These are phyloP conservation scores for Pestalotiopsis sp. DNA, from an alignment of 2,329 filamentous ascomycete genomes.

Conservation along the genomic window DNA sequence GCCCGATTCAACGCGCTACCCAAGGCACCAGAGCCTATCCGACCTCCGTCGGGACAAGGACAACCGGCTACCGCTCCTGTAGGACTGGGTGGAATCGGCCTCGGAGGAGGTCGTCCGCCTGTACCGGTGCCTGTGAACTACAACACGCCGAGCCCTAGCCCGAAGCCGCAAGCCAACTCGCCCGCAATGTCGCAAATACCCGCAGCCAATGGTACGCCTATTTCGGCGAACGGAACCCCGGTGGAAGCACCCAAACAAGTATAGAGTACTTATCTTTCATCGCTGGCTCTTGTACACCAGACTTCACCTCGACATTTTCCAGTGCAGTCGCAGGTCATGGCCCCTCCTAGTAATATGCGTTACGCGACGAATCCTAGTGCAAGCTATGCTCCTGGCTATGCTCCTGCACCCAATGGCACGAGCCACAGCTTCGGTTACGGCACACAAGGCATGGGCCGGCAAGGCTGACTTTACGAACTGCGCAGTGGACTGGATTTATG, in stretches of 20 bases:
- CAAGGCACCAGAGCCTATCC: conserved; percentile 28
- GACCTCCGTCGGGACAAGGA: conserved; percentile 25
- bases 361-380: neutral
- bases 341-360: neutral
- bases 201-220: conserved; percentile 25
- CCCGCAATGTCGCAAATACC: conserved; percentile 20
- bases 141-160: conserved; percentile 27
- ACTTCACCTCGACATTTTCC: neutral
- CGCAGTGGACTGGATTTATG: no score
- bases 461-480: no score
- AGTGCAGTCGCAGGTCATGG: neutral
- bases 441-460: no score
- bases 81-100: conserved; percentile 33
- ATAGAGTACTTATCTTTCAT: conserved; percentile 7
- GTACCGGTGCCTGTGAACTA: conserved; percentile 26
- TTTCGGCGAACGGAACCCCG: conserved; percentile 28
- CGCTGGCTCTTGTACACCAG: neutral
- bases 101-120: conserved; percentile 27
- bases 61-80: conserved; percentile 31
- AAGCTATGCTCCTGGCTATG: neutral
- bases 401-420: neutral
- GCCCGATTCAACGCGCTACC: conserved; percentile 33
- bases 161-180: conserved; percentile 26
- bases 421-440: neutral
- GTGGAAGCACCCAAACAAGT: conserved; percentile 15